A percentile compares a stretch with the other conserved stretches of the same genome.
Evolutionary conservation across 164 flowering plant genomes (phyloP).

Genomic region (Stephania yunnanensis): DNA sequence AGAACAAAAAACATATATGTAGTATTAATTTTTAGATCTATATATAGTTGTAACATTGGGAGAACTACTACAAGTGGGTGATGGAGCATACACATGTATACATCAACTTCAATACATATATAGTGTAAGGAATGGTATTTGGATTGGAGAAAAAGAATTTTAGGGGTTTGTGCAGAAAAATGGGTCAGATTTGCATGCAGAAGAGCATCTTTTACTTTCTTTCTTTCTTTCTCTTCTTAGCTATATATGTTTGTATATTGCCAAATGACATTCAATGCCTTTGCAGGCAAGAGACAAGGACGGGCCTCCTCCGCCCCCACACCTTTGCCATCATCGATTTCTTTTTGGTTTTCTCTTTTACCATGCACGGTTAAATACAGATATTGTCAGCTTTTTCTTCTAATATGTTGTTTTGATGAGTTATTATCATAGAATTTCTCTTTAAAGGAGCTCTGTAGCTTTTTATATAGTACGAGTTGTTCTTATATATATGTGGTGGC

Average conservation of each 20-base stretch:
- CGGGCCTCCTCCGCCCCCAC: constrained; percentile 13
- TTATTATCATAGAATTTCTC: too few relatives aligned
- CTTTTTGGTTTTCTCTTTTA: background rate
- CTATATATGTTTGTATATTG: constrained; percentile 7
- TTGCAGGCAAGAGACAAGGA: constrained; percentile 23
- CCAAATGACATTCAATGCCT: constrained; percentile 36
- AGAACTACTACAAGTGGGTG: too few relatives aligned
- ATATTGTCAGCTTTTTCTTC: background rate
- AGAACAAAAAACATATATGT: too few relatives aligned
- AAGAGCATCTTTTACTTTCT: constrained; percentile 17
- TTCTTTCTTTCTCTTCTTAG: background rate
- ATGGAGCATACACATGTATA: background rate
- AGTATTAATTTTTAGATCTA: too few relatives aligned
- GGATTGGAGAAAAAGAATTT: background rate
- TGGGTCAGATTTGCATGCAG: constrained; percentile 16
- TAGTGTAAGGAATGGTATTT: background rate
- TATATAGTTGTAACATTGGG: too few relatives aligned
- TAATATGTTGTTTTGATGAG: background rate
- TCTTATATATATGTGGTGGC: too few relatives aligned
- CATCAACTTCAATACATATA: too few relatives aligned
- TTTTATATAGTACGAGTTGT: too few relatives aligned
- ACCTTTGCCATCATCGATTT: constrained; percentile 5
- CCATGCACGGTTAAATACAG: background rate
- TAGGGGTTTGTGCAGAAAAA: background rate
- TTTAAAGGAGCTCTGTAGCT: too few relatives aligned